Percentiles rank a stretch among this genome's conserved stretches.
Evolutionary conservation across 345 rosid genomes (phyloP).

Genomic region (Brassica rapa): DNA sequence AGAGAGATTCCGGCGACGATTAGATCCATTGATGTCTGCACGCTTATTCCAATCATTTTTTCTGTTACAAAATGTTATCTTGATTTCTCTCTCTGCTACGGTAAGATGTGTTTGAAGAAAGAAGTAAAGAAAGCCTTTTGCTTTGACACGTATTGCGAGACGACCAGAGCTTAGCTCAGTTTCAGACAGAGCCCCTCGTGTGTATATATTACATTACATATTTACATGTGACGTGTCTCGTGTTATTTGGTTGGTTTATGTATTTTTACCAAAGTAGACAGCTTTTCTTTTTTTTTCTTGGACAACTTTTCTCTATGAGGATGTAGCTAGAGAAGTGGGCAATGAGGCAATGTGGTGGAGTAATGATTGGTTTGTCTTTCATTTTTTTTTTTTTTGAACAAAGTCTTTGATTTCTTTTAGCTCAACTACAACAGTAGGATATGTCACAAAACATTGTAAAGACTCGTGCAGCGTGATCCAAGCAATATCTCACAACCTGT

Average conservation of each 20-base stretch:
- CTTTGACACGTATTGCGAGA: slow-evolving; percentile 29
- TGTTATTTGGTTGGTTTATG: slow-evolving; percentile 9
- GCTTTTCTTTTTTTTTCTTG: neutral
- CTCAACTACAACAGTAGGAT: too few species aligned
- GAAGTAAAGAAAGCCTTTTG: slow-evolving; percentile 11
- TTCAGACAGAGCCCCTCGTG: slow-evolving; percentile 26
- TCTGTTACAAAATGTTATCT: neutral
- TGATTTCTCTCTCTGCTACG: neutral
- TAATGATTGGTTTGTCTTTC: slow-evolving; percentile 48
- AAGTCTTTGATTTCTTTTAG: too few species aligned
- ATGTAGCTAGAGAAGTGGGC: slow-evolving; percentile 31
- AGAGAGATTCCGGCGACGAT: slow-evolving; percentile 77
- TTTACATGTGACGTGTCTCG: slow-evolving; percentile 1
- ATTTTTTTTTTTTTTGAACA: slow-evolving; percentile 5
- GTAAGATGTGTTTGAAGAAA: slow-evolving; percentile 8
- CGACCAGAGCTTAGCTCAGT: slow-evolving; percentile 24
- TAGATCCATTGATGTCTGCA: slow-evolving; percentile 66
- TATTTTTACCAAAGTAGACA: neutral
- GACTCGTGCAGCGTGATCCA: too few species aligned
- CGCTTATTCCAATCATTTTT: slow-evolving; percentile 46
- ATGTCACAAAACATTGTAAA: too few species aligned
- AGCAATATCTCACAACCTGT: too few species aligned
- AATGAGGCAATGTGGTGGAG: slow-evolving; percentile 40
- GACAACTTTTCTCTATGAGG: neutral
- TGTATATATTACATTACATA: neutral